Conservation (phyloP, 2,329 filamentous ascomycete genomes). For the Ophiosphaerella herpotricha region DNA sequence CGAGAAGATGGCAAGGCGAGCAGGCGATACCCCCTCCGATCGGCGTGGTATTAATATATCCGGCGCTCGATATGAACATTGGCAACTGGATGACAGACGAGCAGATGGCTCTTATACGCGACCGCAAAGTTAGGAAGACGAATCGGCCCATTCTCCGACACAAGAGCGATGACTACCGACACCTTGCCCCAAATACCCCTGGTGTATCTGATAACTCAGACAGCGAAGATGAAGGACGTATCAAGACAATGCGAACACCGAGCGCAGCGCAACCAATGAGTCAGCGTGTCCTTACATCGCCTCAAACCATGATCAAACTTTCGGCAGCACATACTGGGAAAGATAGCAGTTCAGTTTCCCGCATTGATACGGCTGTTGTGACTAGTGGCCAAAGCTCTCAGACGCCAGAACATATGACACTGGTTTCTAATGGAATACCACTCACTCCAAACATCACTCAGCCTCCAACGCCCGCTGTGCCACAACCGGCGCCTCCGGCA, state of each 20-base stretch:
- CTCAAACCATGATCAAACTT: constrained; percentile 43
- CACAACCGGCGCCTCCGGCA: constrained; percentile 37
- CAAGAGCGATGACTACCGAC: constrained; percentile 88
- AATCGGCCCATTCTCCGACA: constrained; percentile 78
- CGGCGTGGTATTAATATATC: constrained; percentile 85
- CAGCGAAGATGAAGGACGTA: constrained; percentile 44
- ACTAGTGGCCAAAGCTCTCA: constrained; percentile 26
- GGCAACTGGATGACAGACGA: constrained; percentile 99
- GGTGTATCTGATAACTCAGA: constrained; percentile 78
- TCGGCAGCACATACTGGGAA: constrained; percentile 46
- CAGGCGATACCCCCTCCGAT: constrained; percentile 72
- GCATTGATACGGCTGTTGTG: constrained; percentile 21
- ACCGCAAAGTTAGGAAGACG: constrained; percentile 75
- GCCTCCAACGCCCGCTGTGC: constrained; percentile 32
- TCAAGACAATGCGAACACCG: constrained; percentile 9
- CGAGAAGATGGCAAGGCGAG: constrained; percentile 61
- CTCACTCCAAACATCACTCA: constrained; percentile 26
- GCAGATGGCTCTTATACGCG: constrained; percentile 91
- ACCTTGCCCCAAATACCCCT: constrained; percentile 78
- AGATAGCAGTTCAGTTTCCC: constrained; percentile 27
- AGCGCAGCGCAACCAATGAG: constrained; percentile 20
- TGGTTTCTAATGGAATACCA: constrained; percentile 10
- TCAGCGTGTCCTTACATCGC: constrained; percentile 34
- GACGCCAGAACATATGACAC: constrained; percentile 26
- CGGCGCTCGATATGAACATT: constrained; percentile 93